phyloP scores from a whole-genome alignment of 805 yeast species.

The Saturnispora bothae region DNA sequence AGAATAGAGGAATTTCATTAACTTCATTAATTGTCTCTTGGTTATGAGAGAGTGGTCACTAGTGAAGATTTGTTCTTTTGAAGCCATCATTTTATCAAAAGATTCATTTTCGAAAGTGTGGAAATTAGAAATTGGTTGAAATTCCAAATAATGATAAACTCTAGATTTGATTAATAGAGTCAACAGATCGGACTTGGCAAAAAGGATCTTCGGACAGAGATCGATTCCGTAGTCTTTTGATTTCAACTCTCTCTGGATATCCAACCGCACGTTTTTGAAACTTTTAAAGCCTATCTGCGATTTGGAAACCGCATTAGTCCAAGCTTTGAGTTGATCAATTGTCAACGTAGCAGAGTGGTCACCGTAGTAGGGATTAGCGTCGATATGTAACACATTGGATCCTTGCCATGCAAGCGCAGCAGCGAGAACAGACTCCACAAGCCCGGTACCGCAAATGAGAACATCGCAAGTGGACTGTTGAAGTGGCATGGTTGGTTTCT shows the following conservation, averaged over 20 bases:
- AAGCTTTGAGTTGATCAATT: conserved; percentile 71
- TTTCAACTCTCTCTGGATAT: conserved; percentile 50
- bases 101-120: conserved; percentile 91
- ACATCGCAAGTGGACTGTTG: conserved; percentile 72
- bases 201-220: conserved; percentile 74
- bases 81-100: conserved; percentile 74
- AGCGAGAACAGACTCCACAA: conserved; percentile 78
- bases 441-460: conserved; percentile 84
- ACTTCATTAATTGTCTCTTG: conserved; percentile 81
- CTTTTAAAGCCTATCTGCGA: conserved; percentile 24
- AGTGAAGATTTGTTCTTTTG: conserved; percentile 90
- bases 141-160: conserved; percentile 85
- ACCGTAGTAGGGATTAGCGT: conserved; percentile 77
- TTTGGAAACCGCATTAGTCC: conserved; percentile 50
- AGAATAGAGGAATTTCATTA: conserved; percentile 73
- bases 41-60: conserved; percentile 68
- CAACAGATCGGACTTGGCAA: conserved; percentile 82
- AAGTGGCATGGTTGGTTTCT: conserved; percentile 53
- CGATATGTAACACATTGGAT: conserved; percentile 86
- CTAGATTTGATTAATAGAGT: conserved; percentile 71
- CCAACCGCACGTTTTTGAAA: conserved; percentile 56
- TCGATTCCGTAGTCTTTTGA: conserved; percentile 82
- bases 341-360: conserved; percentile 80
- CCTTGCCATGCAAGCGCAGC: conserved; percentile 98
- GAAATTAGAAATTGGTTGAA: conserved; percentile 77